Evolutionary conservation across 2,329 filamentous ascomycete species (phyloP).

Genomic region (Drechslerella coelobrocha): DNA sequence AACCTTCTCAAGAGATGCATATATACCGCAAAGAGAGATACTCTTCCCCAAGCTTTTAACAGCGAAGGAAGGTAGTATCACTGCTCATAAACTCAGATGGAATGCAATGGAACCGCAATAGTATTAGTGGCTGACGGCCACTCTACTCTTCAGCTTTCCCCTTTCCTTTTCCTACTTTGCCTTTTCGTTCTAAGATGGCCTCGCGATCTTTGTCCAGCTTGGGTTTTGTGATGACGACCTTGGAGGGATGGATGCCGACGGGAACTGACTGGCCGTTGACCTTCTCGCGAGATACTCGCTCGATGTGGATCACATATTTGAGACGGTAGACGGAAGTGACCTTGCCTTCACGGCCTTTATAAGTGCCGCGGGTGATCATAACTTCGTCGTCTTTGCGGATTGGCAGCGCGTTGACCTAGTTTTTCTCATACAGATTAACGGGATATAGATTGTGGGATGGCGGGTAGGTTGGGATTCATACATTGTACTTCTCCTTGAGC

Average conservation of each 20-base stretch:
- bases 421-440: conserved; percentile 29
- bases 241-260: conserved; percentile 91
- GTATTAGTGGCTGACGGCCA: no score
- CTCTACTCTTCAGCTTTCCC: conserved; percentile 70
- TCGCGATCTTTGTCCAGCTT: conserved; percentile 97
- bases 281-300: conserved; percentile 97
- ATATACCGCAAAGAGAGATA: conserved; percentile 46
- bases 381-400: conserved; percentile 98
- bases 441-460: neutral
- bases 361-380: conserved; percentile 84
- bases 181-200: conserved; percentile 84
- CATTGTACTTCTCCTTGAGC: conserved; percentile 98
- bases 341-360: conserved; percentile 99
- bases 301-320: conserved; percentile 96
- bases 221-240: conserved; percentile 98
- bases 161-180: conserved; percentile 76
- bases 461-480: conserved; percentile 63
- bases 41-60: conserved; percentile 25
- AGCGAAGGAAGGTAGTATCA: conserved; percentile 29
- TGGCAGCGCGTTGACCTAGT: conserved; percentile 88
- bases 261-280: conserved; percentile 94
- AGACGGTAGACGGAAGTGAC: conserved; percentile 96
- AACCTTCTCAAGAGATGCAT: conserved; percentile 41
- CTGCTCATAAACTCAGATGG: conserved; percentile 34
- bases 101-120: conserved; percentile 11